These are phyloP conservation scores for Kodamaea lidongshanica DNA, from an alignment of 805 yeast species.

Conservation along the genomic window DNA sequence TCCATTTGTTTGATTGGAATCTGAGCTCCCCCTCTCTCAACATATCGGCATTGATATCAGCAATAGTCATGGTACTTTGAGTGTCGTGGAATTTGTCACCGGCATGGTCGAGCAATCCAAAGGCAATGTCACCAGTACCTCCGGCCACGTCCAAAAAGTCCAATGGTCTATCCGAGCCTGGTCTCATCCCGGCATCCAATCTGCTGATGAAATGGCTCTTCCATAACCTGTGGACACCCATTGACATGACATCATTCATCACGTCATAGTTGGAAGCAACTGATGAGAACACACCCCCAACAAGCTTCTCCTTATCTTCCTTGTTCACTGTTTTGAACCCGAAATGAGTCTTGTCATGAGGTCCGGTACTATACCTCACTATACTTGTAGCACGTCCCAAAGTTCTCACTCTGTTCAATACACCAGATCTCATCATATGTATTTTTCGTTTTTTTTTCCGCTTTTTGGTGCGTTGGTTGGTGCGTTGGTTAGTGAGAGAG, in stretches of 20 bases:
- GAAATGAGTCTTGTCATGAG: slow-evolving; percentile 60
- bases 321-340: slow-evolving; percentile 80
- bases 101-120: slow-evolving; percentile 90
- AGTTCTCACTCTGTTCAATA: no score
- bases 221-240: slow-evolving; percentile 95
- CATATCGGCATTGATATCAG: slow-evolving; percentile 96
- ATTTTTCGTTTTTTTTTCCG: no score
- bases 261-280: slow-evolving; percentile 92
- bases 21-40: slow-evolving; percentile 84
- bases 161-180: slow-evolving; percentile 71
- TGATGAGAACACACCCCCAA: slow-evolving; percentile 83
- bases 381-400: no score
- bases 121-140: slow-evolving; percentile 98
- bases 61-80: slow-evolving; percentile 76
- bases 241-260: slow-evolving; percentile 97
- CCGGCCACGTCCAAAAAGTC: slow-evolving; percentile 96
- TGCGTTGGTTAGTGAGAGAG: no score
- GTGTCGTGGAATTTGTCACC: slow-evolving; percentile 68
- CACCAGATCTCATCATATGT: no score
- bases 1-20: slow-evolving; percentile 52
- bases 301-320: slow-evolving; percentile 75
- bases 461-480: no score
- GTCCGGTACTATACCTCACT: slow-evolving; percentile 7
- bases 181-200: slow-evolving; percentile 89
- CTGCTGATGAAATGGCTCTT: slow-evolving; percentile 82